Base-by-base conservation (phyloP, 2,329 filamentous ascomycete species). In the Ophiostoma sp. region DNA sequence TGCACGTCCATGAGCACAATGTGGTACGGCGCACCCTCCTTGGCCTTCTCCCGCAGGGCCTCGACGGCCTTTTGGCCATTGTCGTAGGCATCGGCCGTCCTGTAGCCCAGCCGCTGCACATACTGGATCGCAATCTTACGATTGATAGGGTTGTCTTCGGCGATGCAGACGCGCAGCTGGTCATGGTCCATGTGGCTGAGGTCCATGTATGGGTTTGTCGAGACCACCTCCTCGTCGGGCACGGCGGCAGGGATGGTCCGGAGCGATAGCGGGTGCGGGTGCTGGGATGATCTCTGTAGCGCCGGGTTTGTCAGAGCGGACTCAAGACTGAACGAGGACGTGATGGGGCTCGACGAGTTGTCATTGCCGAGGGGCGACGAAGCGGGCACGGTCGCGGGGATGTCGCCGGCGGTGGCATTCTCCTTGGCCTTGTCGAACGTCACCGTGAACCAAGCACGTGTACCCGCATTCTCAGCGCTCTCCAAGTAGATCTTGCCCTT, bases 1-100 rank as follows among this genome's bases (percentile, higher is more conserved):
- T 97, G 94, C 3, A 97, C 94, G 80, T 98, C 95, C 95, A 98
- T 98, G 61, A 98, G 87, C 55, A 97, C 91, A 42, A 98, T 87
- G 78, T 98, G 94, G 82, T 97, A 98, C 0, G 94, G 95, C 9
- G 85, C 85, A 1, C 91, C 91, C 75, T 93, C 91, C 61, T 84
- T 86, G 3, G 92, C 92, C 75, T 91, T 92, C 69, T 88, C 85
- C 9, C 92, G 90, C n/a, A 98, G 84, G 0, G 93, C 95, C 78
- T 97, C 93, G 17, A 97, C 92, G 0, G 95, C 94, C 82, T 95
- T 93, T 75, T 92, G 87, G 0, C 95, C 95, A 80, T 98, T 97
- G 76, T 94, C 93, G 79, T 94, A 98, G 0, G 95, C 94, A 80
- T 95, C 92, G 70, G 96, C 94, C 50, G 85, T 84, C 73, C 90